phyloP scores from a whole-genome alignment of 169 alveolate species.

The Plasmodium vinckei region DNA sequence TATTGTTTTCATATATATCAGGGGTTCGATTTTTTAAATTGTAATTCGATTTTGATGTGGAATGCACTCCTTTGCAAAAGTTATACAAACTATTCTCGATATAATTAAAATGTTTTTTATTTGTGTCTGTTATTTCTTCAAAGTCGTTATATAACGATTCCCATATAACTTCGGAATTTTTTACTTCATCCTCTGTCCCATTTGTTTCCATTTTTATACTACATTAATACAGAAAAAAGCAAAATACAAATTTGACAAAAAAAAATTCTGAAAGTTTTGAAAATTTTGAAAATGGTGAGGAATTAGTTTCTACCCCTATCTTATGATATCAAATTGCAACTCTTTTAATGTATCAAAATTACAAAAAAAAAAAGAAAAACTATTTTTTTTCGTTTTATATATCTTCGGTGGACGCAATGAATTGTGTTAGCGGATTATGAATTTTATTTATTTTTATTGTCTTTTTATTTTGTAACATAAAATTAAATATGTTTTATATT shows the following conservation, averaged over 20 bases:
- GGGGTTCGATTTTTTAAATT: constrained; percentile 11
- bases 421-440: too few relatives aligned
- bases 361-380: too few relatives aligned
- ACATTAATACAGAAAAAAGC: constrained; percentile 6
- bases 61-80: constrained; percentile 66
- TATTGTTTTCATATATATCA: neutral
- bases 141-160: constrained; percentile 69
- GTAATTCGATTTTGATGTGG: constrained; percentile 8
- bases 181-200: neutral
- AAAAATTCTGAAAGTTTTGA: neutral
- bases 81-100: constrained; percentile 57
- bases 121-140: constrained; percentile 56
- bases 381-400: too few relatives aligned
- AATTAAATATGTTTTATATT: too few relatives aligned
- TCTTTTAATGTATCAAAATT: too few relatives aligned
- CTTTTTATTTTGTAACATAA: too few relatives aligned
- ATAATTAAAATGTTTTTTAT: constrained; percentile 46
- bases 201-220: constrained; percentile 7
- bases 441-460: too few relatives aligned
- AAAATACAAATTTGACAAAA: neutral
- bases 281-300: neutral
- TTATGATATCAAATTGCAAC: too few relatives aligned
- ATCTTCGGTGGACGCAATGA: too few relatives aligned
- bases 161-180: constrained; percentile 42
- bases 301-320: too few relatives aligned